These are phyloP conservation scores for Xylariales sp. DNA, from an alignment of 2,329 filamentous ascomycete species.

Conservation along the genomic window DNA sequence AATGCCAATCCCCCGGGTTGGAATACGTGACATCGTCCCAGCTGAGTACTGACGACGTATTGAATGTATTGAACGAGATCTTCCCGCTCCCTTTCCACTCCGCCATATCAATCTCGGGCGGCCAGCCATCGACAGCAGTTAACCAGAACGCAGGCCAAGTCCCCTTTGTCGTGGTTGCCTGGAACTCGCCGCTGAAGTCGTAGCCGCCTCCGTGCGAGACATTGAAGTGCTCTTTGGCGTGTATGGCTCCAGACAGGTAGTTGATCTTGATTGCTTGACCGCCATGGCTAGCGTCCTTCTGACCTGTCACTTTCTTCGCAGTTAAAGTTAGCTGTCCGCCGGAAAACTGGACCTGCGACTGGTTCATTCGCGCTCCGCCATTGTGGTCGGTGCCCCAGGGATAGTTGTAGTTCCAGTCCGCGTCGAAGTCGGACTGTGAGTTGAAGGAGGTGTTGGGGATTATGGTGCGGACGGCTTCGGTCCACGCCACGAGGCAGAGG, in stretches of 20 bases:
- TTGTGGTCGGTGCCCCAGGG: slow-evolving; percentile 8
- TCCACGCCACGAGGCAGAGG: too few species aligned
- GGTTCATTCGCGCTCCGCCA: slow-evolving; percentile 4
- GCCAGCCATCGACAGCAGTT: slow-evolving; percentile 50
- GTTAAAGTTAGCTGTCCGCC: slow-evolving; percentile 4
- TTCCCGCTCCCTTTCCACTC: slow-evolving; percentile 57
- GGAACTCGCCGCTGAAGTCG: slow-evolving; percentile 33
- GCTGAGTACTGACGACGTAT: slow-evolving; percentile 35
- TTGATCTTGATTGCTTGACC: neutral
- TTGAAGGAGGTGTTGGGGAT: slow-evolving; percentile 8
- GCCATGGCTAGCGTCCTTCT: slow-evolving; percentile 4
- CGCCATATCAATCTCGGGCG: slow-evolving; percentile 55
- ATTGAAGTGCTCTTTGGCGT: slow-evolving; percentile 36
- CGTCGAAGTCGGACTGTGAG: slow-evolving; percentile 1
- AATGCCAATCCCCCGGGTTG: slow-evolving; percentile 17
- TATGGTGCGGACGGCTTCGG: slow-evolving; percentile 6
- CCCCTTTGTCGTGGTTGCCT: slow-evolving; percentile 31
- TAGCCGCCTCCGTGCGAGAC: slow-evolving; percentile 32
- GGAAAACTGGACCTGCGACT: slow-evolving; percentile 7
- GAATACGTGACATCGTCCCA: slow-evolving; percentile 45
- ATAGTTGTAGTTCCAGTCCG: slow-evolving; percentile 7
- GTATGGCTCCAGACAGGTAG: slow-evolving; percentile 26
- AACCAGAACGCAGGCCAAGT: slow-evolving; percentile 59
- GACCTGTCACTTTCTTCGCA: slow-evolving; percentile 2
- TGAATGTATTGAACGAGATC: slow-evolving; percentile 50